A percentile compares a stretch with the other conserved stretches of the same genome.
phyloP scores from a whole-genome alignment of 106 monocot genomes.

The Gastrodia elata region DNA sequence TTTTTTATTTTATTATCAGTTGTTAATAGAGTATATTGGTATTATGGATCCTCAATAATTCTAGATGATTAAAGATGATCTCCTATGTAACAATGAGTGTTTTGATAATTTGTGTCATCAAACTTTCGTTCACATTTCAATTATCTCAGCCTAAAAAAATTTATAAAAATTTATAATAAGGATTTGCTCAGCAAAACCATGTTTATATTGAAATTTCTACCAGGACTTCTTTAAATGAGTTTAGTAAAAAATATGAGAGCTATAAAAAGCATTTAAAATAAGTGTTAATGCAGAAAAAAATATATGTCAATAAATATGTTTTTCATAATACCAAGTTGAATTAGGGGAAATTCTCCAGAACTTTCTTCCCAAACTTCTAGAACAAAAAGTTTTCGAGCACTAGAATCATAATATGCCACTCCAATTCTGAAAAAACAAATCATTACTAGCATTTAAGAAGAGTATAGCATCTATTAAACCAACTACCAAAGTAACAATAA shows the following conservation, averaged over 20 bases:
- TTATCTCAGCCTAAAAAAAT: no score
- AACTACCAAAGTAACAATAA: not conserved
- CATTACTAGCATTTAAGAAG: not conserved
- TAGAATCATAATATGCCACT: conserved; percentile 80
- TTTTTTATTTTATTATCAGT: no score
- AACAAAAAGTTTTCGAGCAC: conserved; percentile 62
- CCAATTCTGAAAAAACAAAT: conserved; percentile 49
- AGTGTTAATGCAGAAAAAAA: not conserved
- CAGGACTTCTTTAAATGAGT: not conserved
- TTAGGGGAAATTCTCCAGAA: conserved; percentile 62
- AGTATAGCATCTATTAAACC: not conserved
- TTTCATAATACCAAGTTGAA: conserved; percentile 67
- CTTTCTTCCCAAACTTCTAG: conserved; percentile 93
- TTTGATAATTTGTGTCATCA: no score
- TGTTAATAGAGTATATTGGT: no score
- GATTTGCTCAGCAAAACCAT: no score
- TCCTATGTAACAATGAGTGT: no score
- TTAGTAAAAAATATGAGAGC: not conserved
- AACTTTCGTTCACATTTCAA: no score
- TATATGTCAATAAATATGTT: not conserved
- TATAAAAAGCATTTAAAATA: not conserved
- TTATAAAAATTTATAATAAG: no score
- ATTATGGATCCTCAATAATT: no score
- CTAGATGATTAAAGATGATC: no score
- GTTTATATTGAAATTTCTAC: not conserved